Conservation (phyloP, 139 green algal genomes). For the Chlamydomonas eustigma region DNA sequence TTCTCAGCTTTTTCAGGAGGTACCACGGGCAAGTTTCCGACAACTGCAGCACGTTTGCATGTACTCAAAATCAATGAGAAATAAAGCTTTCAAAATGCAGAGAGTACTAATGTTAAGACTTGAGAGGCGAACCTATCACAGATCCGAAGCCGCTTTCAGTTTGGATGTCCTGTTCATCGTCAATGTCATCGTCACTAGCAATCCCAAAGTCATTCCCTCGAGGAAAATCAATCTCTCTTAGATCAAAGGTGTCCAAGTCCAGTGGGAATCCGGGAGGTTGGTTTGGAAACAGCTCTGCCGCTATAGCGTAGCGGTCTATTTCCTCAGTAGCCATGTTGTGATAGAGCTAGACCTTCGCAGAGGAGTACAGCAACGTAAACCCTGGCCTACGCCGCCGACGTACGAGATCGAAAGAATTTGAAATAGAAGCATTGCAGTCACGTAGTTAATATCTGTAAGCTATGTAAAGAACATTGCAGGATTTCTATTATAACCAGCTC, state of each 20-base stretch:
- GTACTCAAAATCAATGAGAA: no score
- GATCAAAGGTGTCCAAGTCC: conserved; percentile 64
- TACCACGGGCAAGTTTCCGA: conserved; percentile 90
- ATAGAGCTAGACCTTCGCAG: no score
- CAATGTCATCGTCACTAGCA: conserved; percentile 77
- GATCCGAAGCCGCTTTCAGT: conserved; percentile 88
- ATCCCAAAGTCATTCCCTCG: conserved; percentile 86
- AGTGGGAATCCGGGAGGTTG: conserved; percentile 81
- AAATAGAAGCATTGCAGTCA: no score
- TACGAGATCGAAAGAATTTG: no score
- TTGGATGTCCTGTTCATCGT: conserved; percentile 78
- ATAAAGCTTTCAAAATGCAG: neutral
- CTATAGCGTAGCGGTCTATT: conserved; percentile 27
- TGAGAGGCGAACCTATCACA: conserved; percentile 73
- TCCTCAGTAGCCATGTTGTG: neutral
- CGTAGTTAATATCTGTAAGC: no score
- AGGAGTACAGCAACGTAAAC: no score
- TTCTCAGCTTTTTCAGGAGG: conserved; percentile 92
- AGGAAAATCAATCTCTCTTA: conserved; percentile 85
- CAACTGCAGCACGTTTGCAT: conserved; percentile 58
- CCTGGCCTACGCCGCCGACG: no score
- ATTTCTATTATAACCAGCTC: no score
- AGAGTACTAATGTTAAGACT: neutral
- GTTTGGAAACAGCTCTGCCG: conserved; percentile 41
- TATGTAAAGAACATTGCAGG: no score